These are phyloP conservation scores for Crassisporium funariophilum DNA, from an alignment of 768 basidiomycete genomes.

Conservation along the genomic window DNA sequence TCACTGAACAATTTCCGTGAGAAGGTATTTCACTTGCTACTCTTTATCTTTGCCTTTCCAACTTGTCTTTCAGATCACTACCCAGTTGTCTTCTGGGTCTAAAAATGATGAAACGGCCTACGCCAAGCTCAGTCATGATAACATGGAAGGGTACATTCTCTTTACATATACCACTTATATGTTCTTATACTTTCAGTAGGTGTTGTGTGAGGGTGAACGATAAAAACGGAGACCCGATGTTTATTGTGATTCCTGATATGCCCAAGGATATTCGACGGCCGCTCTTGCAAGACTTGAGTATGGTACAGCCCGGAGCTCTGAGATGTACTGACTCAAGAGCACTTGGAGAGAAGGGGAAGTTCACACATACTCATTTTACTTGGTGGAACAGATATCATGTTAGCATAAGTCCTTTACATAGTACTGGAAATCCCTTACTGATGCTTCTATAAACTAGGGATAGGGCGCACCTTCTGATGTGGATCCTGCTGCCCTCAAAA, in stretches of 20 bases:
- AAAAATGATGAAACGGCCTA: neutral
- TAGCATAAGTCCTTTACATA: neutral
- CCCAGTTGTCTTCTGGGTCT: too few species aligned
- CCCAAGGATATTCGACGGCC: neutral
- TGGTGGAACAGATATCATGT: neutral
- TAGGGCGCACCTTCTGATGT: neutral
- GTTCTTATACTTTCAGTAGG: neutral
- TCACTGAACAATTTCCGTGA: too few species aligned
- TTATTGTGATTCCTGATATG: slow-evolving; percentile 3
- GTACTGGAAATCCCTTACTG: neutral
- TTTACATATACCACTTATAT: neutral
- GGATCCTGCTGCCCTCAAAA: slow-evolving; percentile 2
- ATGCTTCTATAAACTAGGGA: neutral
- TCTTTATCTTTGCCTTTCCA: too few species aligned
- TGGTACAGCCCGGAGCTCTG: too few species aligned
- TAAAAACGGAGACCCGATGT: neutral
- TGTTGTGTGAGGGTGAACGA: slow-evolving; percentile 4
- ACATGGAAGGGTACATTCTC: neutral
- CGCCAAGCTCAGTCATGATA: neutral
- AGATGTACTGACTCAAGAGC: too few species aligned
- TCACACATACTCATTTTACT: neutral
- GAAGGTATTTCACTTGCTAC: too few species aligned
- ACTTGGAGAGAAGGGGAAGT: neutral
- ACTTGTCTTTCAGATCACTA: too few species aligned
- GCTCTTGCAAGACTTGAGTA: slow-evolving; percentile 3